A percentile compares a stretch with the other conserved stretches of the same genome.
phyloP scores from a whole-genome alignment of 1,139 yeast genomes.

The Saccharomyces hybrid region DNA sequence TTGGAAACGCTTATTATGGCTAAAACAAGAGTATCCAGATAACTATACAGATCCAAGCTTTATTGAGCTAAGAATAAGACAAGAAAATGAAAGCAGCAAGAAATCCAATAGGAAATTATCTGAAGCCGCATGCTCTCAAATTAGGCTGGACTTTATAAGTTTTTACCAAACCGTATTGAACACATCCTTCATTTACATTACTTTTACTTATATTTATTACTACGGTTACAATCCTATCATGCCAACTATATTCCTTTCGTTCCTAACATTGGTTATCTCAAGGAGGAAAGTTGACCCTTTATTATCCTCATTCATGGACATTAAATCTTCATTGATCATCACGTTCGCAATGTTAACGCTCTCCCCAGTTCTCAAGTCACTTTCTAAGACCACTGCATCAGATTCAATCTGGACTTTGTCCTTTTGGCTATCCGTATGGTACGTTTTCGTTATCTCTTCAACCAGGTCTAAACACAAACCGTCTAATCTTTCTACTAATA shows the following conservation, averaged over 20 bases:
- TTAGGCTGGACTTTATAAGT: constrained; percentile 35
- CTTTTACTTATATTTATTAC: constrained; percentile 35
- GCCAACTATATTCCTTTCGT: neutral
- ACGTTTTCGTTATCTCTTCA: constrained; percentile 35
- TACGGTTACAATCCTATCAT: constrained; percentile 19
- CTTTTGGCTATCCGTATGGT: constrained; percentile 63
- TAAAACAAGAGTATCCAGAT: constrained; percentile 81
- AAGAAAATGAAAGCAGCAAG: constrained; percentile 35
- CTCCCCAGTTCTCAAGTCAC: constrained; percentile 82
- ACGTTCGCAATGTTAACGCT: constrained; percentile 63
- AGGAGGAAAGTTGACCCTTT: constrained; percentile 10
- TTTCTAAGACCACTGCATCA: constrained; percentile 81
- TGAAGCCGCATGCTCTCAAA: constrained; percentile 53
- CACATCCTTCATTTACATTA: constrained; percentile 30
- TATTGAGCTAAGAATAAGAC: constrained; percentile 66
- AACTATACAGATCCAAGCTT: constrained; percentile 81
- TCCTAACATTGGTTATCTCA: constrained; percentile 10
- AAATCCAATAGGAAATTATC: constrained; percentile 24
- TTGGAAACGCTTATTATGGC: constrained; percentile 87
- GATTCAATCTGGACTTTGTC: constrained; percentile 94
- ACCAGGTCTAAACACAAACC: constrained; percentile 12
- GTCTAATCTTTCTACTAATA: constrained; percentile 69
- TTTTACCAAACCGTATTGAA: constrained; percentile 26
- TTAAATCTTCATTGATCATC: constrained; percentile 62
- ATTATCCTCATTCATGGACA: constrained; percentile 8